Percentiles rank a stretch among this genome's conserved stretches.
phyloP scores from a whole-genome alignment of 208 protist genomes.

The Phytomonas sp. region DNA sequence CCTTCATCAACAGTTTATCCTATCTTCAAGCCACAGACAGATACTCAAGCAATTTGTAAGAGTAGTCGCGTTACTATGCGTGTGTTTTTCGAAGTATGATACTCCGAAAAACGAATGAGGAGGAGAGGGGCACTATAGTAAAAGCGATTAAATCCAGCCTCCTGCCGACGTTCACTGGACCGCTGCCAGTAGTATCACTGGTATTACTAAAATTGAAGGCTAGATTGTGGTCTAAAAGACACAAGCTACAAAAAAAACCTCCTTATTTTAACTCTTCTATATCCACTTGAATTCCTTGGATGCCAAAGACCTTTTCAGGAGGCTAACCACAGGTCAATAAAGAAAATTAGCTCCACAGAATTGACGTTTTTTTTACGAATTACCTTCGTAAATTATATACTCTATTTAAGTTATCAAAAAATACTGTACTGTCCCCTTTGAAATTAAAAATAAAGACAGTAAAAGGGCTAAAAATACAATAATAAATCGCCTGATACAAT shows the following conservation, averaged over 20 bases:
- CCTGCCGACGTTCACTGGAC: not conserved
- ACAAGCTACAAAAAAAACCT: not conserved
- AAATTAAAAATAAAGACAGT: not conserved
- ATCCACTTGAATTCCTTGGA: not conserved
- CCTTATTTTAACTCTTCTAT: not conserved
- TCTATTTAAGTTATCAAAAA: not conserved
- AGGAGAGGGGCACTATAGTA: not conserved
- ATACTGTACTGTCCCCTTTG: not conserved
- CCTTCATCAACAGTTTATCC: conserved; percentile 1
- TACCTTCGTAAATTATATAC: not conserved
- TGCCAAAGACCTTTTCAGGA: not conserved
- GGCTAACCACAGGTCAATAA: not conserved
- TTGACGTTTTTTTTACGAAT: not conserved
- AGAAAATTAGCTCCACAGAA: not conserved
- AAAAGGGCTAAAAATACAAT: not conserved
- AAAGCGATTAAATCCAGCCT: not conserved
- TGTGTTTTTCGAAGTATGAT: not conserved
- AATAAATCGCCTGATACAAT: not conserved
- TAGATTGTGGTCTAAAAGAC: not conserved
- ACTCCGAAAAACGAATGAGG: not conserved
- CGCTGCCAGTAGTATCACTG: not conserved
- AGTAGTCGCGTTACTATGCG: not conserved
- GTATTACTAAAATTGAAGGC: not conserved
- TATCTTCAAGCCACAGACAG: not conserved
- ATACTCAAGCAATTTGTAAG: not conserved